These are phyloP conservation scores for Aspergillus latus DNA, from an alignment of 2,329 filamentous ascomycete genomes.

Conservation along the genomic window DNA sequence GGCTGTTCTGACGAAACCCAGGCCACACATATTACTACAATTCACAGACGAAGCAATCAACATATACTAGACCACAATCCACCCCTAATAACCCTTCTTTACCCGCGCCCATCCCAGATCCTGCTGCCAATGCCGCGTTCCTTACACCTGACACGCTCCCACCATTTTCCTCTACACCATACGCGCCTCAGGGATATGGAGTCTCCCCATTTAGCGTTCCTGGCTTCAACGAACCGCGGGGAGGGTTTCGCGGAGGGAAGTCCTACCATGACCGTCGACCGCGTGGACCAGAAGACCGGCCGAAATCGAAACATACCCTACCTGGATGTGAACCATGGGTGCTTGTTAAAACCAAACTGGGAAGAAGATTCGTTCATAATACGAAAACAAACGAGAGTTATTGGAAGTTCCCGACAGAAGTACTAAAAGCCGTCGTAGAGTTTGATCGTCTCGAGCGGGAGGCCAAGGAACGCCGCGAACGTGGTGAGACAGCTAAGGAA, in stretches of 20 bases:
- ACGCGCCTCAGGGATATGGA: constrained; percentile 28
- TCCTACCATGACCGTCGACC: constrained; percentile 61
- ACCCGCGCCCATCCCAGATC: constrained; percentile 44
- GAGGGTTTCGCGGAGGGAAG: constrained; percentile 51
- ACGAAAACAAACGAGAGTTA: constrained; percentile 81
- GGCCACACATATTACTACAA: constrained; percentile 91
- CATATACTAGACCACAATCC: constrained; percentile 72
- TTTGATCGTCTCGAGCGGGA: constrained; percentile 73
- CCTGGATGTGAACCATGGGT: constrained; percentile 84
- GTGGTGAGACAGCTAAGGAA: constrained; percentile 14
- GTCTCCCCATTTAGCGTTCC: constrained; percentile 17
- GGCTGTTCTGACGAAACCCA: constrained; percentile 30
- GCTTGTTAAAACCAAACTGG: constrained; percentile 87
- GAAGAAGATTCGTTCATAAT: constrained; percentile 88
- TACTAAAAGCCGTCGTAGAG: constrained; percentile 70
- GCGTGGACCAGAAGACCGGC: constrained; percentile 73
- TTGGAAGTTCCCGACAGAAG: constrained; percentile 89
- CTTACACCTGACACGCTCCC: constrained; percentile 36
- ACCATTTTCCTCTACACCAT: constrained; percentile 39
- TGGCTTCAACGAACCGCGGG: constrained; percentile 45
- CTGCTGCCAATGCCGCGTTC: constrained; percentile 33
- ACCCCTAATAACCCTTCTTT: constrained; percentile 24
- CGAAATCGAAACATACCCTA: constrained; percentile 74
- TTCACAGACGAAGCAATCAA: constrained; percentile 76
- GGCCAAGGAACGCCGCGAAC: constrained; percentile 41